Percentiles rank a stretch among this genome's conserved stretches.
Conservation (phyloP, 1,284 basidiomycete species). For the Neonothopanus nambi region DNA sequence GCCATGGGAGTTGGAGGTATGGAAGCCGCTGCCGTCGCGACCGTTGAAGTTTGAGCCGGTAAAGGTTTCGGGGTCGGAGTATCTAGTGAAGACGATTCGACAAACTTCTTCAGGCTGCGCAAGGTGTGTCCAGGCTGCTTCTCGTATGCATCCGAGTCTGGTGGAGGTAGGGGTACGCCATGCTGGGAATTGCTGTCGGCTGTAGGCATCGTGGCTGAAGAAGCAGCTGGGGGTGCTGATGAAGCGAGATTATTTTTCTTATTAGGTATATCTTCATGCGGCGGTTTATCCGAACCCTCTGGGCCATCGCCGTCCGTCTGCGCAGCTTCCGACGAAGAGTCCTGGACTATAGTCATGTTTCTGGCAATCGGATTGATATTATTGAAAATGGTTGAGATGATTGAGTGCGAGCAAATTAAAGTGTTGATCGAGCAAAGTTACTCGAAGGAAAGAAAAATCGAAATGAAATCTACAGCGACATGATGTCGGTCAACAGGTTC, state of each 20-base stretch:
- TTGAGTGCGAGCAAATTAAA: constrained; percentile 14
- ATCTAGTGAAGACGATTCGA: constrained; percentile 31
- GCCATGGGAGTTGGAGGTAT: background rate
- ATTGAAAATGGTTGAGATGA: constrained; percentile 18
- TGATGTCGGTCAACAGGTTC: constrained; percentile 19
- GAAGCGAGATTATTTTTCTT: constrained; percentile 15
- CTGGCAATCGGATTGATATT: constrained; percentile 21
- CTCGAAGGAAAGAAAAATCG: constrained; percentile 7
- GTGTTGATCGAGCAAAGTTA: constrained; percentile 19
- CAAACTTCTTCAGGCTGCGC: constrained; percentile 44
- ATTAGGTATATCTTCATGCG: constrained; percentile 34
- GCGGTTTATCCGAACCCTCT: constrained; percentile 62
- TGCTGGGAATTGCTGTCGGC: background rate
- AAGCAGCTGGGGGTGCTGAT: constrained; percentile 19
- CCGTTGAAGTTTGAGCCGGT: constrained; percentile 20
- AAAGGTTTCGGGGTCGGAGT: constrained; percentile 35
- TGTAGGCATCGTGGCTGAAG: background rate
- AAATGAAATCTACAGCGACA: constrained; percentile 17
- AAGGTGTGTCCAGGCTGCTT: constrained; percentile 60
- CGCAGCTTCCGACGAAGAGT: constrained; percentile 48
- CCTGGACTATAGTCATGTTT: constrained; percentile 41
- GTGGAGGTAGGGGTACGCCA: constrained; percentile 54
- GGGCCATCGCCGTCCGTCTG: constrained; percentile 57
- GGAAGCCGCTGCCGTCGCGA: constrained; percentile 13
- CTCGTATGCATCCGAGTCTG: constrained; percentile 48